Evolutionary conservation across 768 basidiomycete species (phyloP), one percentile per base, ranked within the genome.

Genomic region (Suillus lakei): DNA sequence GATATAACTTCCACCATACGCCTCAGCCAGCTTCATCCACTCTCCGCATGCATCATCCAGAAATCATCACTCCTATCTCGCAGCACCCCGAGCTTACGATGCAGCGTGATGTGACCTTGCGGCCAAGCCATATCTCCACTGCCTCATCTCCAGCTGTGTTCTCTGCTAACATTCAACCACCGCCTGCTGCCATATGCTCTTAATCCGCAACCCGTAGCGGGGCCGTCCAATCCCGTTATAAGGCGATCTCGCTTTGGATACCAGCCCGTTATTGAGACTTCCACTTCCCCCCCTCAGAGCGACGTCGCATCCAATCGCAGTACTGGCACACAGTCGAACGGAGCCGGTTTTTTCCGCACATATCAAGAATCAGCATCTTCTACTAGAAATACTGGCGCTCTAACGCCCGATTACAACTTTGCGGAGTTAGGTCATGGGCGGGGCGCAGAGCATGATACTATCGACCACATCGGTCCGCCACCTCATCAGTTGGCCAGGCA

Each of bases 361-460:
- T 88, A 88, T 70, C 82, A 86, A 46, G 84, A 84, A 30, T 69
- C 79, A 12, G 73, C 71, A 18, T 71, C 78, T n/a, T 77, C 81
- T 0, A 78, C 82, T 46, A 75, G 80, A 61, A 80, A 80, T 68
- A 82, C 83, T 66, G 88, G 89, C 50, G 83, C 85, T 21, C 76
- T 88, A 73, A 92, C 90, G 18, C 91, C 90, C 28, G 91, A 92
- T 70, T 82, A 91, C 60, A 83, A 89, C 68, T 91, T 84, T 67
- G 90, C 91, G 6, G 92, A 93, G 73, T 89, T 91, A 65, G 91
- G 90, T 3, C 91, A 91, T 71, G 90, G 90, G 4, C 83, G 89
- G 34, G 90, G 89, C 6, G 78, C 83, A 23, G 65, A 16, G 53
- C 71, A 30, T 65, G 69, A 50, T 32, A n/a, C 32, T 13, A 69